Conservation (phyloP, 78 protist genomes). For the Dictyostelium intermedium region DNA sequence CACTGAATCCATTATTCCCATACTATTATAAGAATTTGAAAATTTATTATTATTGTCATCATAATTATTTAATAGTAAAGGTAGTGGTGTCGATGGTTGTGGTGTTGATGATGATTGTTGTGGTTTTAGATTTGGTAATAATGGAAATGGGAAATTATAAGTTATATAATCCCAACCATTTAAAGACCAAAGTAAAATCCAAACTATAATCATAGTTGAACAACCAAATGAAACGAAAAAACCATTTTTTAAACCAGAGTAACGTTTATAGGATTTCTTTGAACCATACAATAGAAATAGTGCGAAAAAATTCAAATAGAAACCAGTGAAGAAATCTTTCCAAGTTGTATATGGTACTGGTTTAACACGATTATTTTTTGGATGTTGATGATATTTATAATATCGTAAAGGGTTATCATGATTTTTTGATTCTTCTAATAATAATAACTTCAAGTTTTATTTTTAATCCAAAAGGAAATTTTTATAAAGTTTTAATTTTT, state of each 20-base stretch:
- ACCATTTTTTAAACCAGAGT: conserved; percentile 45
- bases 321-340: conserved; percentile 20
- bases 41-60: too few species aligned
- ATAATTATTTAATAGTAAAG: not conserved
- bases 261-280: not conserved
- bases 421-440: not conserved
- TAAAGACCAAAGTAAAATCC: not conserved
- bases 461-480: too few species aligned
- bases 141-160: conserved; percentile 54
- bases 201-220: not conserved
- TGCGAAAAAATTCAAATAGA: conserved; percentile 22
- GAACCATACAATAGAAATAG: not conserved
- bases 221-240: conserved; percentile 28
- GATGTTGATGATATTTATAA: not conserved
- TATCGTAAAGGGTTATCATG: not conserved
- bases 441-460: too few species aligned
- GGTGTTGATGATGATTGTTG: too few species aligned
- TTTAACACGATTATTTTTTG: not conserved
- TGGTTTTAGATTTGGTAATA: not conserved
- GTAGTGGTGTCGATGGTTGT: not conserved
- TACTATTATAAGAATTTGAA: not conserved
- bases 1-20: not conserved
- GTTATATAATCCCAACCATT: conserved; percentile 39
- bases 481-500: too few species aligned
- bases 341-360: conserved; percentile 31